Evolutionary conservation across 345 rosid genomes (phyloP).

Genomic region (Hevea brasiliensis): DNA sequence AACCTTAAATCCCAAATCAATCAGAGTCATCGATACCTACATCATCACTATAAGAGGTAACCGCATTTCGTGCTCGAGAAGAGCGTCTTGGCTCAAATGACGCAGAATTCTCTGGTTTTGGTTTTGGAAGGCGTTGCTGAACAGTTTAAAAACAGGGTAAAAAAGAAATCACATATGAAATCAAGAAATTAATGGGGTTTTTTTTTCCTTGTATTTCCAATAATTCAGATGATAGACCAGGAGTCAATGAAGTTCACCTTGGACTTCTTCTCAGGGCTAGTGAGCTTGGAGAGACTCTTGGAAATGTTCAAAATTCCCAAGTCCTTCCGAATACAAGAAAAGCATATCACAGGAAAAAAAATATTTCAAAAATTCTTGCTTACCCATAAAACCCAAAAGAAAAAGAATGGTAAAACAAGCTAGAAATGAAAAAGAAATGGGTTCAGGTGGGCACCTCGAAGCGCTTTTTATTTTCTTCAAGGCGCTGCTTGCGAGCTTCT

Average conservation of each 20-base stretch:
- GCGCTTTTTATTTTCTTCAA: constrained; percentile 45
- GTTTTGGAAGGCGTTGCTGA: constrained; percentile 32
- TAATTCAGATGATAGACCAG: background rate
- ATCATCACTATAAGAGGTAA: constrained; percentile 44
- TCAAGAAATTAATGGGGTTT: background rate
- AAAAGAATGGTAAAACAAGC: background rate
- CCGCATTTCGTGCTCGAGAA: constrained; percentile 40
- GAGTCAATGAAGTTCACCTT: background rate
- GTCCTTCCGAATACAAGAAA: background rate
- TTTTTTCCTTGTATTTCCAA: background rate
- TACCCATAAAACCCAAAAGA: background rate
- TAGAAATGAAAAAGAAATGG: background rate
- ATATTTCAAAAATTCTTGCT: background rate
- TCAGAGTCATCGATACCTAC: constrained; percentile 23
- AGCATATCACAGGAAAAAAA: background rate
- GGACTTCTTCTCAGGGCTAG: background rate
- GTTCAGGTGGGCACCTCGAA: constrained; percentile 32
- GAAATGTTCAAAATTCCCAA: background rate
- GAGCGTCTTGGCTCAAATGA: constrained; percentile 53
- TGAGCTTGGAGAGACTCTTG: constrained; percentile 1
- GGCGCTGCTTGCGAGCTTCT: constrained; percentile 46
- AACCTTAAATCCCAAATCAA: background rate
- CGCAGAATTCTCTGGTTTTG: constrained; percentile 12
- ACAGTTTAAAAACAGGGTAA: background rate
- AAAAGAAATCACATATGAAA: background rate